Base-by-base conservation (phyloP, 192 early-diverging fungal genomes). In the Rhizoclosmatium sp. region DNA sequence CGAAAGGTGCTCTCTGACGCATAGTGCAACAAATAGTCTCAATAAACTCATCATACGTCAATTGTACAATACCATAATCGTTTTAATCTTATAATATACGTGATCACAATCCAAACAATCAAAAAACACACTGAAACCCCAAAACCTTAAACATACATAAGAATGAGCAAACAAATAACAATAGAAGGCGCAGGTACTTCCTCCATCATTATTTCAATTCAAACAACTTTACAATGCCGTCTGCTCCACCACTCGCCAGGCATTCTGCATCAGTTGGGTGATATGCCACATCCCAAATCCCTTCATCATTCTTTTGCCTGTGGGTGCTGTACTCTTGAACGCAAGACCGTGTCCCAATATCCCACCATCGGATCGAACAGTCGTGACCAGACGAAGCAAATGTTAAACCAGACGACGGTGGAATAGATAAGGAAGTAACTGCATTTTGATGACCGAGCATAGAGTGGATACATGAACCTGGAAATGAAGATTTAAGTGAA, bases 301-400 rank as follows among this genome's bases (percentile, higher is more conserved):
- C 93, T 76, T 95, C 93, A 61, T 93, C 93, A 31, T 90, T 87
- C 80, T 93, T 92, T 62, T 86, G 83, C 5, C 93, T 82, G 72
- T 94, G 93, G 0, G 92, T 77, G 59, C 82, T 84, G 65, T 87
- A 90, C 80, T 94, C 93, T 80, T 95, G 93, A 19, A 93, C 59
- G 80, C 92, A 93, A 23, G 83, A 61, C 39, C 87, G 85, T 31
- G 87, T 87, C 9, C 83, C 78, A 44, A 95, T 83, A 73, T 95
- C 93, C 93, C 93, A 95, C 78, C 93, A 84, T 42, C 92, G 89
- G 16, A 95, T 83, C 1, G 93, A 93, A 47, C 88, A 85, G 79
- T 95, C 93, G 78, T 95, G 93, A 0, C 93, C 93, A 81, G 90
- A 89, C 39, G 92, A 90, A 44, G 87, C 90, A 48, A 95, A 78